Evolutionary conservation across 495 filamentous ascomycete genomes (phyloP), one percentile per base, ranked within the genome.

Genomic region (Ascobolus immersus): DNA sequence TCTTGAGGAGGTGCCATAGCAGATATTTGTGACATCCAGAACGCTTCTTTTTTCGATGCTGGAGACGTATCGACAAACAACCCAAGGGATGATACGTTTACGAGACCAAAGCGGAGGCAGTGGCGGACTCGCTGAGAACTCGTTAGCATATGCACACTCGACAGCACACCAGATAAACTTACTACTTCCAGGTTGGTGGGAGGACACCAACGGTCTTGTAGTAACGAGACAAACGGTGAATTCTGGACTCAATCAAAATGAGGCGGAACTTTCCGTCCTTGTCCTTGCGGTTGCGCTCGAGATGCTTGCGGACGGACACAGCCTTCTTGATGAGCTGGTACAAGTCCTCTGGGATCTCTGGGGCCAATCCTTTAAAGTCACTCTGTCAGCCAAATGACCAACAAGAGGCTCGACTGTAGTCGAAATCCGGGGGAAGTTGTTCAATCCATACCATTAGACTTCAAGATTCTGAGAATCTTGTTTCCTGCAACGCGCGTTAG

Each of bases 241-340:
- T 94, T 56, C 89, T 79, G 52, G 86, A 94, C 72, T 99, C 86
- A 63, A 99, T 82, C 41, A 99, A 75, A 76, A 99, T 94, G 38
- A 99, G 73, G 53, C 84, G 81, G 77, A 96, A 93, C 68, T 96
- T 96, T 68, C 70, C 73, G 67, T 94, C 86, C 64, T 79, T 89
- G 72, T 94, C 86, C 69, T 99, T 99, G 59, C 86, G 81, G 71
- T 99, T 99, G 60, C 79, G 75, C 69, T 94, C 82, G 45, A 99
- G 78, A 64, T 94, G 89, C 78, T 99, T 99, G 62, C 89, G 86
- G 64, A 99, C 86, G 53, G 84, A 73, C 53, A 93, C 84, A 49
- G 84, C 84, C 77, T 96, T 96, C 74, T 92, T 93, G 72, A 96
- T 94, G 56, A 96, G 70, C 75, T 82, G 77, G 68, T 79, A 79